Evolutionary conservation across 768 basidiomycete species (phyloP), one percentile per base, ranked within the genome.

Genomic region (Termitomyces sp.): DNA sequence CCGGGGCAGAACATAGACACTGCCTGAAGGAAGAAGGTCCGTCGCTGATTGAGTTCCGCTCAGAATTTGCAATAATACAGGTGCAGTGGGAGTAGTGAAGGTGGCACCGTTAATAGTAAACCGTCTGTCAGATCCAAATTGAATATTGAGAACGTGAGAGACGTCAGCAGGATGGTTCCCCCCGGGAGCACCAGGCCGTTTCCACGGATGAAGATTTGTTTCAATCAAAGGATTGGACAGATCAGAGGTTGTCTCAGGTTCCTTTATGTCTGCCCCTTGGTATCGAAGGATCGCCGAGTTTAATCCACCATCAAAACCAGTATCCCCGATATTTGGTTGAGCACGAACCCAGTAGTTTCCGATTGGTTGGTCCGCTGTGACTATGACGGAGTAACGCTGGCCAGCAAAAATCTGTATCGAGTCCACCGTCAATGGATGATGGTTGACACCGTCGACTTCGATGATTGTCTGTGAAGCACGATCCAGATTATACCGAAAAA

Each of bases 1-100:
- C 2, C 60, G 48, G 0, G 78, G 77, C 3, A 83, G 61, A 14
- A 65, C 59, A 52, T 73, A 79, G 6, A 81, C 68, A 19, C 70
- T 68, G 11, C 76, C 77, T 2, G 64, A 35, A 0, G 73, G 68
- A 2, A 75, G 67, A 21, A 81, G 61, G n/a, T 53, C 34, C 4
- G 52, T 38, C 14, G 52, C 52, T 5, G 24, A 45, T 19, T 38
- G 45, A 14, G 52, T 35, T 5, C 52, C 52, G 6, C 52, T 53
- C 34, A 53, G 8, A n/a, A 53, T 53, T 34, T 53, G 52, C 35
- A 53, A 28, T 10, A 53, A 24, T 1, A 53, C 52, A 17, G 52
- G 52, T 6, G 19, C 2, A 2, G 52, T 53, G 2, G 52, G 52
- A 15, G 42, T 42, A 5, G 34, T 28, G 35, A 53, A 53, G 3